Conservation (phyloP, 345 rosid genomes). For the Erodium maritimum region DNA sequence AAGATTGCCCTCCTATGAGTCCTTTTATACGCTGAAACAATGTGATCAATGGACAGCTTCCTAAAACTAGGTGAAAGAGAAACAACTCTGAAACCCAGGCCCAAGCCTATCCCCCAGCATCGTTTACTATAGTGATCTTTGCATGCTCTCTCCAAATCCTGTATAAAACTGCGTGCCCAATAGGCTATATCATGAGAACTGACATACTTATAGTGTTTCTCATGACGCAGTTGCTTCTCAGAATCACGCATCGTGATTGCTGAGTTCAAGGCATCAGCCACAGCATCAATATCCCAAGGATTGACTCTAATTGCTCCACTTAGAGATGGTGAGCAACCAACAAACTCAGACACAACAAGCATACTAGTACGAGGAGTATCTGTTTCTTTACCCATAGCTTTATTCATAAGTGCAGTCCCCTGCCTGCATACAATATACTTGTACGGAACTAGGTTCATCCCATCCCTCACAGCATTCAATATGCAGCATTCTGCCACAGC, state of each 20-base stretch:
- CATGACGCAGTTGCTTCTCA: constrained; percentile 35
- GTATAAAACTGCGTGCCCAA: constrained; percentile 34
- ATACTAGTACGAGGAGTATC: constrained; percentile 20
- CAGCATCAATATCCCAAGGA: constrained; percentile 36
- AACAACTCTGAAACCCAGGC: constrained; percentile 26
- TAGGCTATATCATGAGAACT: constrained; percentile 30
- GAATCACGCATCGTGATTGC: constrained; percentile 18
- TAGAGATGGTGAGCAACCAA: constrained; percentile 37
- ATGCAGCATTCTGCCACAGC: constrained; percentile 34
- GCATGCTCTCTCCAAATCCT: constrained; percentile 28
- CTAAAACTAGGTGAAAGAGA: constrained; percentile 31
- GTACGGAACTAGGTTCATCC: constrained; percentile 37
- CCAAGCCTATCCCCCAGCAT: constrained; percentile 35
- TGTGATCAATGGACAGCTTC: constrained; percentile 22
- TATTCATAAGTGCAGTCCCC: constrained; percentile 21
- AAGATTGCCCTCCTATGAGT: constrained; percentile 26
- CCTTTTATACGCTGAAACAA: constrained; percentile 25
- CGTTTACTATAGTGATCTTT: constrained; percentile 23
- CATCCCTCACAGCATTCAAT: constrained; percentile 38
- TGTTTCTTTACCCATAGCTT: constrained; percentile 16
- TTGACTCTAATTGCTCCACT: constrained; percentile 40
- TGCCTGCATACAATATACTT: constrained; percentile 32
- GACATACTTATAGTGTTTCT: constrained; percentile 29
- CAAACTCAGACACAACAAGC: constrained; percentile 36
- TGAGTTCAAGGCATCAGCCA: constrained; percentile 22